These are phyloP conservation scores for Pleurotus ostreatus DNA, from an alignment of 768 basidiomycete genomes.

Conservation along the genomic window DNA sequence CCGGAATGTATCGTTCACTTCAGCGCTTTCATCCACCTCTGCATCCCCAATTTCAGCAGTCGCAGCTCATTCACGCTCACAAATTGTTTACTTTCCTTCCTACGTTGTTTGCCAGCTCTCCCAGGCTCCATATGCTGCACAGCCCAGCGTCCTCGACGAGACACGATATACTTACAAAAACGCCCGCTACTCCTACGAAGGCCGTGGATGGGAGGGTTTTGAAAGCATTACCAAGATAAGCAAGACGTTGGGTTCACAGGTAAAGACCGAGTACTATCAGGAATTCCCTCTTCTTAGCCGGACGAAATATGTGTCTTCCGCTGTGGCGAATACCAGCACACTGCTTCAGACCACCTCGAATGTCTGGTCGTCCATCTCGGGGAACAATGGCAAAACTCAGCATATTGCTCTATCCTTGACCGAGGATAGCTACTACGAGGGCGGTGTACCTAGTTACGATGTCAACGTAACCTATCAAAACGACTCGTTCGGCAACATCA, in stretches of 20 bases:
- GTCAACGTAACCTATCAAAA: not conserved
- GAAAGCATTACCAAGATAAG: slow-evolving; percentile 2
- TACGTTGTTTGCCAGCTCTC: not conserved
- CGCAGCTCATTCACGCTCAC: not conserved
- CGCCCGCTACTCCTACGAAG: slow-evolving; percentile 3
- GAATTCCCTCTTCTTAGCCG: not conserved
- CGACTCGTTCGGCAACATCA: slow-evolving; percentile 1
- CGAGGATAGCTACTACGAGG: slow-evolving; percentile 1
- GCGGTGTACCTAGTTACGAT: not conserved
- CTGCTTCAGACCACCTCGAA: not conserved
- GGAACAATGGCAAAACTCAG: not conserved
- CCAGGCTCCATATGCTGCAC: not conserved
- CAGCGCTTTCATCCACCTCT: not conserved
- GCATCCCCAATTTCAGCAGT: not conserved
- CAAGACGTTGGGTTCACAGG: not conserved
- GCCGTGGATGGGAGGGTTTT: slow-evolving; percentile 2
- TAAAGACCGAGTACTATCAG: not conserved
- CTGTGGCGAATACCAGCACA: not conserved
- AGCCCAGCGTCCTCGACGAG: not conserved
- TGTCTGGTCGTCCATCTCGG: not conserved
- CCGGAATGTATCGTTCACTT: slow-evolving; percentile 1
- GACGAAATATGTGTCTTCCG: not conserved
- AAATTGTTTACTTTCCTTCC: slow-evolving; percentile 4
- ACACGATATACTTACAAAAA: not conserved
- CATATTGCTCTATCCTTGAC: not conserved